Evolutionary conservation across 345 rosid genomes (phyloP), one percentile per base, ranked within the genome.

Genomic region (Citrus medica): DNA sequence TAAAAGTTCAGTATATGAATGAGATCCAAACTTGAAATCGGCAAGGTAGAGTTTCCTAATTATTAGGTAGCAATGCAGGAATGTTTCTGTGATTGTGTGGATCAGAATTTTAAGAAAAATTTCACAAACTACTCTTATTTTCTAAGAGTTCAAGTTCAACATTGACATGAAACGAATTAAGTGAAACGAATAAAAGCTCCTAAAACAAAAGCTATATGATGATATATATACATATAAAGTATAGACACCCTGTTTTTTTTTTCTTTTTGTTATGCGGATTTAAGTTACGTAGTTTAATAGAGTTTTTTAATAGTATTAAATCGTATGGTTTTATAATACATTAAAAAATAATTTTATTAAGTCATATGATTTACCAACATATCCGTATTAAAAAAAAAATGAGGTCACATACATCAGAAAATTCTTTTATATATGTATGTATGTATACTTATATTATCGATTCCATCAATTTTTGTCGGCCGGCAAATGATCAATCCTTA

Each of bases 341-440:
- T 40, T 40, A 40, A 9, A 40, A 2, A 40, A 40, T 40, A 40
- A 40, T 40, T 9, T 0, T 40, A 9, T 40, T 40, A 9, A 40
- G 0, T 9, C 0, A 3, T 3, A 9, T 0, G 12, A 9, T 2
- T 40, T 40, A 40, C 0, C 4, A 9, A 0, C 0, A 0, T 40
- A 1, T 40, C 4, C 0, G 0, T 40, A 9, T 9, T 9, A 40
- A 40, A 40, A 0, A 9, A 9, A 40, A 40, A 37, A 37, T 35
- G 0, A 37, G 0, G 0, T 1, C 9, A 37, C 7, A 0, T 1
- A 0, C 2, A 37, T 2, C 38, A 0, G 8, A 6, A 0, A 37
- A 37, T 37, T 1, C 35, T 33, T 33, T 5, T 37, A 37, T 37
- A 37, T 37, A 37, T 37, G 9, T 37, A 1, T 37, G 9, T 37